These are phyloP conservation scores for Kodamaea kakaduensis DNA, from an alignment of 805 yeast species.

Conservation along the genomic window DNA sequence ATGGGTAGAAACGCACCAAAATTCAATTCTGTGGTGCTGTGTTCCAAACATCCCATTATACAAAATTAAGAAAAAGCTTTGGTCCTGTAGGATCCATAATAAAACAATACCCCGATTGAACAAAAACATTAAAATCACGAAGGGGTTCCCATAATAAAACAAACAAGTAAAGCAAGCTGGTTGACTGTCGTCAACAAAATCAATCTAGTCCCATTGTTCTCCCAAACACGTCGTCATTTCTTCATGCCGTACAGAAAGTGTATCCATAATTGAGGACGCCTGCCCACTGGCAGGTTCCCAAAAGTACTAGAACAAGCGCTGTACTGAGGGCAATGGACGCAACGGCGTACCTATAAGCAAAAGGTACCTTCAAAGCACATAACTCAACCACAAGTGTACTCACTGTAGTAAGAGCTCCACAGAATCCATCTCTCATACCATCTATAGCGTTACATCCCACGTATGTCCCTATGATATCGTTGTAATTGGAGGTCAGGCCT, in stretches of 20 bases:
- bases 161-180: no score
- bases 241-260: neutral
- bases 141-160: no score
- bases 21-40: no score
- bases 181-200: neutral
- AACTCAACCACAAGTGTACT: slow-evolving; percentile 77
- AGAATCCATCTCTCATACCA: slow-evolving; percentile 62
- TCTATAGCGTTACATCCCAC: slow-evolving; percentile 48
- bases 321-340: slow-evolving; percentile 47
- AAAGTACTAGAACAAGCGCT: slow-evolving; percentile 47
- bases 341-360: slow-evolving; percentile 49
- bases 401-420: slow-evolving; percentile 70
- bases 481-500: no score
- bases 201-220: neutral
- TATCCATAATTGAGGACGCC: slow-evolving; percentile 1
- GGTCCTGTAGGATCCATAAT: no score
- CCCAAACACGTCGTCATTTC: neutral
- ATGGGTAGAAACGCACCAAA: no score
- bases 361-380: slow-evolving; percentile 23
- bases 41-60: no score
- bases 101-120: no score
- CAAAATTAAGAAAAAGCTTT: no score
- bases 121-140: no score
- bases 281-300: slow-evolving; percentile 75
- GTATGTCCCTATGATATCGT: slow-evolving; percentile 35